Evolutionary conservation across 2,329 filamentous ascomycete species (phyloP), one percentile per base, ranked within the genome.

Genomic region (Aureobasidium pullulans): DNA sequence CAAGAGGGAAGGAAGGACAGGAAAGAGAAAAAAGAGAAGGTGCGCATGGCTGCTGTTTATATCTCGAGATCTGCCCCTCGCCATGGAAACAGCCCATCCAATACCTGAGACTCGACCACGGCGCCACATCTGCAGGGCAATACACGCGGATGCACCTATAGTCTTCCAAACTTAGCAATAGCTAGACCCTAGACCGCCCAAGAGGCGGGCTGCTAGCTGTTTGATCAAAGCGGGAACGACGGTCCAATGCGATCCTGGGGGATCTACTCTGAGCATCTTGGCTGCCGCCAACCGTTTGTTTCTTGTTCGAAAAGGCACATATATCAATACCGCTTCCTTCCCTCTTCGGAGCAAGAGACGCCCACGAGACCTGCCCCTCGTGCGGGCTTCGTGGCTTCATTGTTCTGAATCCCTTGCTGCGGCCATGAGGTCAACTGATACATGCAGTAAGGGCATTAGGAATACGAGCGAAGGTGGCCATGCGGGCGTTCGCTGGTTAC

Each of bases 51-150:
- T 16, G n/a, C 37, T 54, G 50, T 54, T 54, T 54, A 54, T 43
- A 54, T 34, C 39, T 42, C 28, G 11, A 34, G 15, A 28, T 43
- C 13, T 32, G n/a, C 3, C 36, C 19, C 5, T 52, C 23, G 36
- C 49, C 39, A 54, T 23, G 48, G 23, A 39, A 40, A 40, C 23
- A 40, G 48, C 9, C 48, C 19, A 50, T 19, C 15, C 10, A n/a
- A 8, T 43, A 43, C 50, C 37, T 54, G 50, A 54, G 48, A 54
- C 37, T 54, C 29, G 49, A 40, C 16, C 10, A 10, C 34, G 11
- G 15, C 50, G 50, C 50, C 50, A 54, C 50, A 54, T n/a, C 50
- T 54, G 50, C 50, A 54, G 50, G n/a, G 10, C 11, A 53, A 32
- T 34, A 43, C 50, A 43, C 39, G 39, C 50, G 37, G 5, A 43